phyloP scores from a whole-genome alignment of 1,139 yeast genomes.

The Entelexis sorbosivorans region DNA sequence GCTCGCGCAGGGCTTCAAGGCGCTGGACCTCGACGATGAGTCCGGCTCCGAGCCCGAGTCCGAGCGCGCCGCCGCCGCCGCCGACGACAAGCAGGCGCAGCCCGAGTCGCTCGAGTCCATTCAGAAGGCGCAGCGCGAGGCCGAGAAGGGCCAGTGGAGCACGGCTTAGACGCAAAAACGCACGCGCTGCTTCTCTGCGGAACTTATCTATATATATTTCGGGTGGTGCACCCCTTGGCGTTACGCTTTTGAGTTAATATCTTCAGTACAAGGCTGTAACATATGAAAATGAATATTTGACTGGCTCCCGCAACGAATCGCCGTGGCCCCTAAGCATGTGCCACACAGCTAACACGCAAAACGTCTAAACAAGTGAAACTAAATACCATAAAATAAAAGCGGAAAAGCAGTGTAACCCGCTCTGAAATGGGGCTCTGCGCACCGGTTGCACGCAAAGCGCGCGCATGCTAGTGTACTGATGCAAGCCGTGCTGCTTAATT shows the following conservation, averaged over 20 bases:
- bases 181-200: neutral
- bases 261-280: neutral
- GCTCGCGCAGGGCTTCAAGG: conserved; percentile 39
- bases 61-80: conserved; percentile 37
- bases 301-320: too few species aligned
- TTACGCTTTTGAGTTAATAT: neutral
- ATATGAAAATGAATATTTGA: neutral
- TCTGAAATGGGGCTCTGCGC: too few species aligned
- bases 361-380: too few species aligned
- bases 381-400: too few species aligned
- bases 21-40: conserved; percentile 56
- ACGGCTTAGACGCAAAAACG: conserved; percentile 11
- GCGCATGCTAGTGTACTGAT: too few species aligned
- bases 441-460: too few species aligned
- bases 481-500: too few species aligned
- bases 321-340: too few species aligned
- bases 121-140: conserved; percentile 21
- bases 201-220: neutral
- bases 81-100: conserved; percentile 39
- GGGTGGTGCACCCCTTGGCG: neutral
- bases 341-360: too few species aligned
- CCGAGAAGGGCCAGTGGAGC: conserved; percentile 16
- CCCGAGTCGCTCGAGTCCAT: conserved; percentile 32
- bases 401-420: too few species aligned
- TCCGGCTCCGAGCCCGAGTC: conserved; percentile 26